These are phyloP conservation scores for Ambrosia trifida DNA, from an alignment of 129 eudicot genomes.

Conservation along the genomic window DNA sequence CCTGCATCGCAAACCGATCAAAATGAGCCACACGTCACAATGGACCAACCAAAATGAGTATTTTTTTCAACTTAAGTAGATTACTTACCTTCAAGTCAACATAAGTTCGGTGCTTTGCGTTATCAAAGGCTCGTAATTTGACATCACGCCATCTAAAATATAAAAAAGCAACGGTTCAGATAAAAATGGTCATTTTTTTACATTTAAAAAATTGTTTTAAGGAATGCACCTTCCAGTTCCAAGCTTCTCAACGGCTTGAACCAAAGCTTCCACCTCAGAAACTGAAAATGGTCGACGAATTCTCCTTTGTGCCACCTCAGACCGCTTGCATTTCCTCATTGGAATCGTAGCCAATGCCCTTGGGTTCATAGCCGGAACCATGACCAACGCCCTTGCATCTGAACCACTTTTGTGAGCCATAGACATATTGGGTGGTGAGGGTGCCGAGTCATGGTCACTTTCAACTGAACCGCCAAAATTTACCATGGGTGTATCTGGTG, in stretches of 20 bases:
- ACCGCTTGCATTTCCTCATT: constrained; percentile 67
- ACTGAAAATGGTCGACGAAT: constrained; percentile 97
- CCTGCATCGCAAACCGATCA: constrained; percentile 44
- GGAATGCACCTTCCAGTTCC: constrained; percentile 69
- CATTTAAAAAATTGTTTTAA: not conserved
- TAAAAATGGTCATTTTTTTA: not conserved
- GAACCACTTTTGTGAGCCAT: constrained; percentile 47
- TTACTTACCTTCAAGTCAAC: constrained; percentile 89
- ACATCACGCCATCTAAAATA: constrained; percentile 96
- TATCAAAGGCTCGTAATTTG: constrained; percentile 89
- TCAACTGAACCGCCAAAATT: constrained; percentile 60
- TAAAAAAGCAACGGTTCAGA: not conserved
- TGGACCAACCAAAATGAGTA: not conserved
- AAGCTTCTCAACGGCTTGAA: constrained; percentile 97
- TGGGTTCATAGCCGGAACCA: constrained; percentile 50
- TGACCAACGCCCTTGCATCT: constrained; percentile 71
- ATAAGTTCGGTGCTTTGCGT: constrained; percentile 92
- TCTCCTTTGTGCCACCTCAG: constrained; percentile 81
- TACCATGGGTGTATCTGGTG: constrained; percentile 36
- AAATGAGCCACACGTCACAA: constrained; percentile 11
- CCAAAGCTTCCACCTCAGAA: constrained; percentile 94
- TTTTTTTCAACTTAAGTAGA: not conserved
- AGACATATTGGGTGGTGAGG: constrained; percentile 58
- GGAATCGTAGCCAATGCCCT: constrained; percentile 66
- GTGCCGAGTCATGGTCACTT: constrained; percentile 85